Evolutionary conservation across 176 grass and related monocot genomes (phyloP), one percentile per base, ranked within the genome.

Genomic region (Otatea glauca): DNA sequence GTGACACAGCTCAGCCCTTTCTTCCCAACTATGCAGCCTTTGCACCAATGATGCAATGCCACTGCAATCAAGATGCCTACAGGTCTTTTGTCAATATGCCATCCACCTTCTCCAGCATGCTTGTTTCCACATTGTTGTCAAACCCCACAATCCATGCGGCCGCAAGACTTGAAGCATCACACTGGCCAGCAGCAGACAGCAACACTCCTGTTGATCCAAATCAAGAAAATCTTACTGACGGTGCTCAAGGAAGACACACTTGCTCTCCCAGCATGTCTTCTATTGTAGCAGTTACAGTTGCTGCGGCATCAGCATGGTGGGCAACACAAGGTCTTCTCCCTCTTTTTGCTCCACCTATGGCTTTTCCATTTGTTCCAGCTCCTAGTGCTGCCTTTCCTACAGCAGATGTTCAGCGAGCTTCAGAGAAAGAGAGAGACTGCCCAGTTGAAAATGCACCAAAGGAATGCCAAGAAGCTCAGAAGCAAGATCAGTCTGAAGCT

Each of bases 251-350:
- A 76, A 89, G 80, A 49, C 78, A 88, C 60, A 80, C 80, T 45
- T 71, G 72, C 2, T 74, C 84, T 66, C 83, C 89, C 38, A 94
- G 75, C 78, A 65, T 94, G 83, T 86, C 94, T 72, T 88, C 93
- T 55, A 77, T 99, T 61, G 92, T 88, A 64, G 74, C 91, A 86
- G 92, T 84, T 75, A 99, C 97, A 75, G 84, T 99, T 78, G 88
- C 92, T 64, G 97, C 97, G 71, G 97, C 97, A 44, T 89, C 97
- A 50, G 93, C 93, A 78, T 99, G 97, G 97, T 99, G 97, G 97
- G 78, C 86, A 80, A 86, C 92, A 75, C 97, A 96, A 82, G 97
- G 97, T 77, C 84, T 99, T 79, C 84, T 96, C 65, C 93, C 97
- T n/a, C 82, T 92, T 80, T 94, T 92, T 44, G 65, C 86, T 83